These are phyloP conservation scores for Populus hybrid DNA, from an alignment of 441 rosid species.

Conservation along the genomic window DNA sequence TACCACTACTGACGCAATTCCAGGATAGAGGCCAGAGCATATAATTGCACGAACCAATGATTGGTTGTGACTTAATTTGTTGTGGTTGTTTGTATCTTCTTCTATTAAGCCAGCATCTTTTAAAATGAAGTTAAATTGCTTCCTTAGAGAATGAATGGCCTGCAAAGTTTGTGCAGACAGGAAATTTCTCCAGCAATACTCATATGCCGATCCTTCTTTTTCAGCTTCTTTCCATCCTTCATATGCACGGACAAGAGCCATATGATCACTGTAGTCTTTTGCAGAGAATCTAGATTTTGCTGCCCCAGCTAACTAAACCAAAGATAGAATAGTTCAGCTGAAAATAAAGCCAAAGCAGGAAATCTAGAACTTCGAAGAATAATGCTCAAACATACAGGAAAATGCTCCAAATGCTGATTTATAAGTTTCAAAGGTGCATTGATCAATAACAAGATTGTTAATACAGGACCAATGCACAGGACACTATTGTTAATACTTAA, in stretches of 20 bases:
- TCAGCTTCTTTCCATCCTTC: conserved; percentile 99
- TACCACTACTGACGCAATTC: conserved; percentile 96
- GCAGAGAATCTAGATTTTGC: too few species aligned
- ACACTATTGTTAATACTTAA: not conserved
- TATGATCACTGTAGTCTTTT: conserved; percentile 98
- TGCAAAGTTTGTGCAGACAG: conserved; percentile 96
- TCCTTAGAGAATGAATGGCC: conserved; percentile 95
- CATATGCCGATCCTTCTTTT: conserved; percentile 91
- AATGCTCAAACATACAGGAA: not conserved
- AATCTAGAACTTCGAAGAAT: not conserved
- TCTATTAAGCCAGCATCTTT: conserved; percentile 81
- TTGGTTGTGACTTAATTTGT: conserved; percentile 90
- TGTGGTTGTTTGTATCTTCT: conserved; percentile 56
- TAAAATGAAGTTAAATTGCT: conserved; percentile 84
- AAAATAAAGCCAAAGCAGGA: too few species aligned
- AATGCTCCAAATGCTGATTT: conserved; percentile 11
- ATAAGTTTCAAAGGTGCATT: not conserved
- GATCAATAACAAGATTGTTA: not conserved
- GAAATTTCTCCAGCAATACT: conserved; percentile 99
- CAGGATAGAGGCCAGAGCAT: conserved; percentile 98
- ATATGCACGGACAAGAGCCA: conserved; percentile 99
- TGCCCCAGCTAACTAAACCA: too few species aligned
- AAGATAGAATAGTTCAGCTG: too few species aligned
- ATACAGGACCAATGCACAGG: not conserved
- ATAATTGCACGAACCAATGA: conserved; percentile 91